Percentiles rank a stretch among this genome's conserved stretches.
phyloP scores from a whole-genome alignment of 108 stramenopile genomes.

The Pseudonitzschia multistriata region DNA sequence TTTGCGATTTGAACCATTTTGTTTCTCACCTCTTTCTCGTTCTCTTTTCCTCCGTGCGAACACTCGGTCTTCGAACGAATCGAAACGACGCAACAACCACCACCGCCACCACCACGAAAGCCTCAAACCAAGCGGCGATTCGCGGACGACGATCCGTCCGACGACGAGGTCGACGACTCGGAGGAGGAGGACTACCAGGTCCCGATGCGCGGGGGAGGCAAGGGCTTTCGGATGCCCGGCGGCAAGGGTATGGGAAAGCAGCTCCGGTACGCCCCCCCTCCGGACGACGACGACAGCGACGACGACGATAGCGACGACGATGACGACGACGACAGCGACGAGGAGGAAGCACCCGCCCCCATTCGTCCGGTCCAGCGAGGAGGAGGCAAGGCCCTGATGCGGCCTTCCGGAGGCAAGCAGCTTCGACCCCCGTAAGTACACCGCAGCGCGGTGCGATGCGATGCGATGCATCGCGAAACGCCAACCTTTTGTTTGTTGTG shows the following conservation, averaged over 20 bases:
- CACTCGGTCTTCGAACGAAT: too few relatives aligned
- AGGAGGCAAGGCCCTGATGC: conserved; percentile 69
- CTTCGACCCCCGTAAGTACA: conserved; percentile 52
- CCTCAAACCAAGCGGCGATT: conserved; percentile 49
- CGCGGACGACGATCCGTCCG: conserved; percentile 50
- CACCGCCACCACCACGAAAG: conserved; percentile 13
- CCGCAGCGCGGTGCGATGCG: too few relatives aligned
- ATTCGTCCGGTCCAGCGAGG: conserved; percentile 26
- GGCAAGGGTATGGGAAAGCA: conserved; percentile 57
- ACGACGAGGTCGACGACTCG: conserved; percentile 31
- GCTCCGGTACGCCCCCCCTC: conserved; percentile 40
- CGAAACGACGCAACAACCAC: neutral
- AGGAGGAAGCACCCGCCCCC: conserved; percentile 20
- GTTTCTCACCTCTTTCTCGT: neutral
- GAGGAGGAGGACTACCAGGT: conserved; percentile 34
- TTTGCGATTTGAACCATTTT: too few relatives aligned
- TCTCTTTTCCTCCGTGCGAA: neutral
- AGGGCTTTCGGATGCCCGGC: conserved; percentile 56
- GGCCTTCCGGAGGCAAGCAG: conserved; percentile 66
- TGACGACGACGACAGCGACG: conserved; percentile 32
- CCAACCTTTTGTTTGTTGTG: too few relatives aligned
- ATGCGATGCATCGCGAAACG: too few relatives aligned
- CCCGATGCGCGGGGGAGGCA: conserved; percentile 50
- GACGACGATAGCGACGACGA: conserved; percentile 46
- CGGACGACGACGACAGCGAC: conserved; percentile 32